Percentiles rank a stretch among this genome's conserved stretches.
phyloP scores from a whole-genome alignment of 768 basidiomycete species.

The Suillus paluster region DNA sequence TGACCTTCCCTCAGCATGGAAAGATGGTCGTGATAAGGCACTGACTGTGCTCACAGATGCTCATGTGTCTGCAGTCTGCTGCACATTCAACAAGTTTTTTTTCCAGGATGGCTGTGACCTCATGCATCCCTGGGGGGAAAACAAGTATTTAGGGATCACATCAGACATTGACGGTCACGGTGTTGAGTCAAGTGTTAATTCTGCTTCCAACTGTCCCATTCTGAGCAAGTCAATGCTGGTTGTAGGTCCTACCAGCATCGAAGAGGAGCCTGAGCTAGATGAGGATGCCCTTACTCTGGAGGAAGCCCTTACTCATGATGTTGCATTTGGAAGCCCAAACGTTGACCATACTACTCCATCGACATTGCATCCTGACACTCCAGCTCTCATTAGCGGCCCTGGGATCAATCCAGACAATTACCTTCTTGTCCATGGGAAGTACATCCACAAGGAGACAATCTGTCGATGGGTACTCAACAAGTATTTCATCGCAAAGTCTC shows the following conservation, averaged over 20 bases:
- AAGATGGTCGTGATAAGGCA: neutral
- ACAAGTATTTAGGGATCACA: neutral
- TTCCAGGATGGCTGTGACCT: neutral
- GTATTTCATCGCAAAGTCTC: neutral
- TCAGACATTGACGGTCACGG: neutral
- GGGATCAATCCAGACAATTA: neutral
- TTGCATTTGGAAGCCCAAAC: neutral
- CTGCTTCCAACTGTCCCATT: neutral
- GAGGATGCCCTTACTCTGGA: neutral
- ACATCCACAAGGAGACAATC: neutral
- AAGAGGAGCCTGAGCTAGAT: neutral
- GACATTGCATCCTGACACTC: neutral
- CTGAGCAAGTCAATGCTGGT: too few relatives aligned
- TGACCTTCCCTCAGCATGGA: too few relatives aligned
- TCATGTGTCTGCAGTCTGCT: neutral
- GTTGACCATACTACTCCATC: neutral
- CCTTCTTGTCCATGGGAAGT: neutral
- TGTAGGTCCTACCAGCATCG: neutral
- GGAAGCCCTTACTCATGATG: neutral
- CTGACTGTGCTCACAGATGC: neutral
- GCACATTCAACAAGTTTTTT: neutral
- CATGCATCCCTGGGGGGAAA: neutral
- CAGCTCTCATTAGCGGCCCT: neutral
- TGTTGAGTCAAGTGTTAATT: too few relatives aligned
- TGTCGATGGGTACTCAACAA: neutral